Evolutionary conservation across 2,329 filamentous ascomycete species (phyloP).

Genomic region (Microthyrium microscopicum): DNA sequence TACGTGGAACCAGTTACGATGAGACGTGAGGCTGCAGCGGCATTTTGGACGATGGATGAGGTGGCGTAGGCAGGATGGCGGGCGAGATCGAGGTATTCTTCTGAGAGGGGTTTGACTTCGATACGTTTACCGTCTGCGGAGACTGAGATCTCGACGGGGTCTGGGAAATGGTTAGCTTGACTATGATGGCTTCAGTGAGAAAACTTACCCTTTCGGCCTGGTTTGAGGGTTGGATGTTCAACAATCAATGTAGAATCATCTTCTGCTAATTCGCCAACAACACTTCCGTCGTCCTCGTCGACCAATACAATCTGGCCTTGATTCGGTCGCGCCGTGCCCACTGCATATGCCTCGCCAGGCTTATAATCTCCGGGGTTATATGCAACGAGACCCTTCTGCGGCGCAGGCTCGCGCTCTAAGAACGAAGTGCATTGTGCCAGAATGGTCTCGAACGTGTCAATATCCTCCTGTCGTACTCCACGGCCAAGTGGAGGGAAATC

Average conservation of each 20-base stretch:
- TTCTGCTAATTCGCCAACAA: conserved; percentile 79
- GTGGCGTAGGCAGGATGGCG: conserved; percentile 85
- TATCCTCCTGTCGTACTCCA: conserved; percentile 71
- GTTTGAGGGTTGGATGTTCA: conserved; percentile 57
- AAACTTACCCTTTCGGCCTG: conserved; percentile 73
- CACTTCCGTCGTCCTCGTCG: conserved; percentile 89
- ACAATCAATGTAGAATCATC: conserved; percentile 51
- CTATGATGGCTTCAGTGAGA: not conserved
- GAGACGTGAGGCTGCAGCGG: conserved; percentile 72
- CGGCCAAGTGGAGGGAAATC: conserved; percentile 66
- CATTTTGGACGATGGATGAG: conserved; percentile 72
- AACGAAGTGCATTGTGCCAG: conserved; percentile 96
- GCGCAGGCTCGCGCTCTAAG: conserved; percentile 63
- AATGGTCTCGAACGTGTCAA: conserved; percentile 95
- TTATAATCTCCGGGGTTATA: conserved; percentile 76
- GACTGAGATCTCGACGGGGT: conserved; percentile 65
- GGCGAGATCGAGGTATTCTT: conserved; percentile 59
- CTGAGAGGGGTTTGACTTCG: conserved; percentile 49
- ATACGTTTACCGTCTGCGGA: conserved; percentile 52
- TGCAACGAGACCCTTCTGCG: conserved; percentile 20
- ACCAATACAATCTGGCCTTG: conserved; percentile 73
- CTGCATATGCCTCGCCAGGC: conserved; percentile 61
- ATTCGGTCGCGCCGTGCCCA: conserved; percentile 19
- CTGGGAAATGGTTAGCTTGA: conserved; percentile 23
- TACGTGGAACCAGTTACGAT: conserved; percentile 78